Conservation (phyloP, 2,329 filamentous ascomycete species). For the Trichocomaceae sp. region DNA sequence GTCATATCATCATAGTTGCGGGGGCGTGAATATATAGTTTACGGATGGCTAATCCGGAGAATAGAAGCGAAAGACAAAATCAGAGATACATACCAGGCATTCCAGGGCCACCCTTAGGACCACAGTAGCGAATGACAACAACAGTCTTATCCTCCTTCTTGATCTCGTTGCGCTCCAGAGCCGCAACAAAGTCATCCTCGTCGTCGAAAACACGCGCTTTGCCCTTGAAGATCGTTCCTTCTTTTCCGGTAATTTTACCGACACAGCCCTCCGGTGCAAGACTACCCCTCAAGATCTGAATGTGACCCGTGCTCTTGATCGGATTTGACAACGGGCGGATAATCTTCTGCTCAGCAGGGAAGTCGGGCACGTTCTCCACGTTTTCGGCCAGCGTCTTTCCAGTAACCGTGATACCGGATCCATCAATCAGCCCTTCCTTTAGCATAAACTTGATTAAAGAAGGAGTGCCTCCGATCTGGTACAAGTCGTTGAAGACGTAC, state of each 20-base stretch:
- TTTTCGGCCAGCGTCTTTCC: constrained; percentile 55
- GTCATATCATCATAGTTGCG: too few species aligned
- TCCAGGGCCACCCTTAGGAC: constrained; percentile 65
- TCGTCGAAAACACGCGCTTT: constrained; percentile 65
- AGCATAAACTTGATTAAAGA: constrained; percentile 53
- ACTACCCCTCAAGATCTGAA: constrained; percentile 64
- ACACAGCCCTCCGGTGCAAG: constrained; percentile 65
- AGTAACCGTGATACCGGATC: constrained; percentile 55
- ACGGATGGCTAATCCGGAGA: not conserved
- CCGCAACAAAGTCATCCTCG: constrained; percentile 62
- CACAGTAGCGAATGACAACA: constrained; percentile 68
- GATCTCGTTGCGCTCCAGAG: constrained; percentile 61
- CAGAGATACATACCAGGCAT: constrained; percentile 47
- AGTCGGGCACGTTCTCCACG: constrained; percentile 53
- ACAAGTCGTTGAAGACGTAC: constrained; percentile 55
- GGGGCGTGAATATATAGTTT: too few species aligned
- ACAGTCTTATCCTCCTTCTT: constrained; percentile 72
- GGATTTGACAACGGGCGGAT: constrained; percentile 62
- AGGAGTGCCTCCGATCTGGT: constrained; percentile 52
- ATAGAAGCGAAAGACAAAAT: not conserved
- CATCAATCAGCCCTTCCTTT: constrained; percentile 53
- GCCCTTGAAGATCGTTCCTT: constrained; percentile 60
- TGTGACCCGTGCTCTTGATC: constrained; percentile 64
- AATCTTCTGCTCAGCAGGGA: constrained; percentile 63
- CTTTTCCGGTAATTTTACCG: constrained; percentile 71